A percentile compares a stretch with the other conserved stretches of the same genome.
These are phyloP conservation scores for Selaginella tamariscina DNA, from an alignment of 75 land plant genomes.

Conservation along the genomic window DNA sequence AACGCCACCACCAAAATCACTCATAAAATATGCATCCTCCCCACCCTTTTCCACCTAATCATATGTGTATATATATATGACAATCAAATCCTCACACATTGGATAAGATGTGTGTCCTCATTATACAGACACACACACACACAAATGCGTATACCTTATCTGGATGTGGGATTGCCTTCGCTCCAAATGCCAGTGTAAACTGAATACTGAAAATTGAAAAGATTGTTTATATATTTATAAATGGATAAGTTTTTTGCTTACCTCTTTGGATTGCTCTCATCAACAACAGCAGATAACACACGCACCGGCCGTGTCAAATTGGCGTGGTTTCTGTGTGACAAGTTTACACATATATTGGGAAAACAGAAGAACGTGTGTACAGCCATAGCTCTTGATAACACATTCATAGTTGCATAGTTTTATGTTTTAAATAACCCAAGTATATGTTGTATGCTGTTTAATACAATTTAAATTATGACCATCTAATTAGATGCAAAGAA, in stretches of 20 bases:
- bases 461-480: too few species aligned
- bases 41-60: conserved; percentile 82
- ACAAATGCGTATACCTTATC: conserved; percentile 37
- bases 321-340: too few species aligned
- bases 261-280: too few species aligned
- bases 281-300: background rate
- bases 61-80: background rate
- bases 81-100: background rate
- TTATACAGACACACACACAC: background rate
- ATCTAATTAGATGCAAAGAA: too few species aligned
- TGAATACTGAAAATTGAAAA: conserved; percentile 32
- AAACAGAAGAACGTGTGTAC: background rate
- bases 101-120: background rate
- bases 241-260: too few species aligned
- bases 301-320: background rate
- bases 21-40: conserved; percentile 89
- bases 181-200: conserved; percentile 42
- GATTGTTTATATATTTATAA: too few species aligned
- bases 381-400: background rate
- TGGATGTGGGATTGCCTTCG: conserved; percentile 73
- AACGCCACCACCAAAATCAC: conserved; percentile 60
- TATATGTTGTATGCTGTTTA: too few species aligned
- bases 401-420: too few species aligned
- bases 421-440: too few species aligned
- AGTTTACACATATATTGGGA: too few species aligned